phyloP scores from a whole-genome alignment of 148 eudicot genomes.

The Rhododendron henanense region DNA sequence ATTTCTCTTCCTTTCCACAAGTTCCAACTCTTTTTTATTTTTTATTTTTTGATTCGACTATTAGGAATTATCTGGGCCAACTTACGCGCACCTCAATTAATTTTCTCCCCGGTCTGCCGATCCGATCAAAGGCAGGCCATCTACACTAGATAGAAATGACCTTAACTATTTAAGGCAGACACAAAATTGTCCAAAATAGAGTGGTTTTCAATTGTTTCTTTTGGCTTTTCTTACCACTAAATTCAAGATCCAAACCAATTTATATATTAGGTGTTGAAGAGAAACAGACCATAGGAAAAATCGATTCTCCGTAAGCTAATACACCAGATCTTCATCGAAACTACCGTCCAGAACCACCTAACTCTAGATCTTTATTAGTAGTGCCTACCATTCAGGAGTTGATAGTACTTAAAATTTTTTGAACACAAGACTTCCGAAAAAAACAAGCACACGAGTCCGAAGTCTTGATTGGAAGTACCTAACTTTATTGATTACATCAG shows the following conservation, averaged over 20 bases:
- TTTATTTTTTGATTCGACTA: neutral
- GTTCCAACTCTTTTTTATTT: neutral
- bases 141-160: too few relatives aligned
- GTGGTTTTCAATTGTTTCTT: neutral
- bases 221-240: neutral
- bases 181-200: too few relatives aligned
- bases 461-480: neutral
- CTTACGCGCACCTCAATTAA: too few relatives aligned
- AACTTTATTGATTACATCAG: neutral
- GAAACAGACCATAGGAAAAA: neutral
- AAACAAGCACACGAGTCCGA: neutral
- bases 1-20: too few relatives aligned
- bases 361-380: neutral
- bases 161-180: too few relatives aligned
- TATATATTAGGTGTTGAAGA: neutral
- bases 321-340: neutral
- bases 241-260: neutral
- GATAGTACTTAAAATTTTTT: neutral
- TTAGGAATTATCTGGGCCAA: too few relatives aligned
- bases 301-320: neutral
- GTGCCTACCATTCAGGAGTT: neutral
- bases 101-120: too few relatives aligned
- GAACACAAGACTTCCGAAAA: neutral
- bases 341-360: neutral
- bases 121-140: too few relatives aligned